Conservation (phyloP, 495 filamentous ascomycete genomes). For the Penicillium parvum region DNA sequence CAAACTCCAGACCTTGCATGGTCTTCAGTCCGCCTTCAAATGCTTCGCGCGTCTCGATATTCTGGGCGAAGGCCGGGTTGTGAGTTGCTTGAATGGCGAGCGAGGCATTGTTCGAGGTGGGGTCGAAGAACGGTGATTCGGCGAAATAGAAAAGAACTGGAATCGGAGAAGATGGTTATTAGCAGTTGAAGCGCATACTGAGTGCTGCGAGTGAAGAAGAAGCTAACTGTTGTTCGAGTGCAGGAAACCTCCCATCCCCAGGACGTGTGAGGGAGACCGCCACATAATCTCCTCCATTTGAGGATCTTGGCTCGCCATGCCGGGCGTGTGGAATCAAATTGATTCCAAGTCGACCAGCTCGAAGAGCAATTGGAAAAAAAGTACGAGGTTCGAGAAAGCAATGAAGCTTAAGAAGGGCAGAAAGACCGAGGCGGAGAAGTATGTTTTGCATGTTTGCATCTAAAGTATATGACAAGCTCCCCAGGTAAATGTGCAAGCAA, state of each 20-base stretch:
- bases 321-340: background rate
- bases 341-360: background rate
- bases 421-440: constrained; percentile 15
- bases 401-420: background rate
- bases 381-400: background rate
- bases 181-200: too few relatives aligned
- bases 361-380: background rate
- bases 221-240: constrained; percentile 49
- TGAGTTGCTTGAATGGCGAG: constrained; percentile 69
- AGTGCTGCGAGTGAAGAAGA: too few relatives aligned
- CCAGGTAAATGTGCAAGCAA: background rate
- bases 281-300: constrained; percentile 77
- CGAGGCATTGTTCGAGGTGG: constrained; percentile 79
- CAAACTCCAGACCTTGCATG: constrained; percentile 80
- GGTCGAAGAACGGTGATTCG: constrained; percentile 86
- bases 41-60: constrained; percentile 63
- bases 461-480: too few relatives aligned
- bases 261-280: constrained; percentile 55
- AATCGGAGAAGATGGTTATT: background rate
- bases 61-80: constrained; percentile 62
- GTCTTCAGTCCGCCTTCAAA: constrained; percentile 74
- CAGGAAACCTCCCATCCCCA: constrained; percentile 54
- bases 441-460: constrained; percentile 41
- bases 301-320: constrained; percentile 49
- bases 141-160: constrained; percentile 84